Percentiles rank a stretch among this genome's conserved stretches.
phyloP scores from a whole-genome alignment of 176 grass and related monocot genomes.

The Dendrocalamus sinicus region DNA sequence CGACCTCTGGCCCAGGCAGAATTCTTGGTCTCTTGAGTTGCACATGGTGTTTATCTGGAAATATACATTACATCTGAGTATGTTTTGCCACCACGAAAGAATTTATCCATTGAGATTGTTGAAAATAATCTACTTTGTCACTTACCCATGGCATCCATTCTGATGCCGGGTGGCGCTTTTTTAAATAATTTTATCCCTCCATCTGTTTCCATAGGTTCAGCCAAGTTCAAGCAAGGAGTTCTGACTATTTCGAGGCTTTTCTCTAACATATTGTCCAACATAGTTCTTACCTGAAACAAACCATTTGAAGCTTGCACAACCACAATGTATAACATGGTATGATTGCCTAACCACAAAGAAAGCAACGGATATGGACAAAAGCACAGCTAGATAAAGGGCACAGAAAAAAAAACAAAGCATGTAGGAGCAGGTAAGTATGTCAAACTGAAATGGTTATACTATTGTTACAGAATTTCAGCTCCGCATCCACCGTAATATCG shows the following conservation, averaged over 20 bases:
- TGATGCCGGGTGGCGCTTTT: constrained; percentile 79
- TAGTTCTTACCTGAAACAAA: constrained; percentile 68
- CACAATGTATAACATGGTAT: not conserved
- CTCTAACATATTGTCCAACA: constrained; percentile 84
- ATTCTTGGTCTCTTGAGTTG: constrained; percentile 84
- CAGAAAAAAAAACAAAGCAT: not conserved
- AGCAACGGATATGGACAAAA: not conserved
- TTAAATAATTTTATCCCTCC: constrained; percentile 82
- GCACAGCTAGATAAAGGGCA: not conserved
- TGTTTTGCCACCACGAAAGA: constrained; percentile 36
- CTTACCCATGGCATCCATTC: constrained; percentile 61
- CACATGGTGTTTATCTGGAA: constrained; percentile 60
- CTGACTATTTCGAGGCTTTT: constrained; percentile 75
- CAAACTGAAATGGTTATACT: not conserved
- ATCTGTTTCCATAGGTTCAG: constrained; percentile 46
- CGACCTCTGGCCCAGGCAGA: constrained; percentile 56
- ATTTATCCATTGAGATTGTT: constrained; percentile 1
- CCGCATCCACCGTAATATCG: not conserved
- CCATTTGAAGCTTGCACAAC: constrained; percentile 31
- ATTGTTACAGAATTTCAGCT: constrained; percentile 16
- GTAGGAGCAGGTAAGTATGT: not conserved
- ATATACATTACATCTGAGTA: constrained; percentile 42
- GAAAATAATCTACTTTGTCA: constrained; percentile 13
- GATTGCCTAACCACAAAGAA: constrained; percentile 12
- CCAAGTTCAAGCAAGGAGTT: constrained; percentile 42